Base-by-base conservation (phyloP, 345 rosid genomes). In the Pistacia integerrima region DNA sequence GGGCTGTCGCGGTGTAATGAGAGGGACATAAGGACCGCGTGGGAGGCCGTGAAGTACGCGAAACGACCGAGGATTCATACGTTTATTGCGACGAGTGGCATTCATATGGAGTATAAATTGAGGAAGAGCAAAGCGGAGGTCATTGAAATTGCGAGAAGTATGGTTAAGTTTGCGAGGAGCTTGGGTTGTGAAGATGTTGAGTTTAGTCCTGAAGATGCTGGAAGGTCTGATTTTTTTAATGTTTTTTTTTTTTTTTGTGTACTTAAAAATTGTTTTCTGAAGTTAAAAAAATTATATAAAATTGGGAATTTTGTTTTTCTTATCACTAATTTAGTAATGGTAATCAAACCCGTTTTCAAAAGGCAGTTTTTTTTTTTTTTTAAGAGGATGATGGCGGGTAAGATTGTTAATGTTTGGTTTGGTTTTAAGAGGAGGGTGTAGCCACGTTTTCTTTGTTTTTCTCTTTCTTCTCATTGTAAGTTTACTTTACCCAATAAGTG, bases 131-230 rank as follows among this genome's bases (percentile, higher is more conserved):
- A 85, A 76, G 83, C 81, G 18, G 85, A 96, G 77, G 97, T 96
- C 17, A 51, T 93, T 56, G 94, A 93, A 51, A 87, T 91, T 63
- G 99, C 99, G 0, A 76, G 92, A 74, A 85, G 72, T 51, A 92
- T 89, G 97, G 98, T 96, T 18, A 73, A 41, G 3, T 92, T 80
- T 49, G 97, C 97, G 0, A 80, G 97, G 81, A 91, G 94, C 77
- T 86, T 96, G 81, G 99, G 99, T 0, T 96, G 98, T 74, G 80
- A 91, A 1, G 99, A 96, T 66, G 92, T 96, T 2, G 97, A 96
- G 85, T 93, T 96, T 74, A 93, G 98, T 78, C 97, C 99, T 0
- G 97, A 93, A 78, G 99, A 96, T 80, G 99, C 99, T 4, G 94
- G 97, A 79, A 89, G 97, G 97, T 94, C 3, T 76, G 4, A 12